Conservation (phyloP, 2,329 filamentous ascomycete genomes). For the Ascochyta viciae-villosae region DNA sequence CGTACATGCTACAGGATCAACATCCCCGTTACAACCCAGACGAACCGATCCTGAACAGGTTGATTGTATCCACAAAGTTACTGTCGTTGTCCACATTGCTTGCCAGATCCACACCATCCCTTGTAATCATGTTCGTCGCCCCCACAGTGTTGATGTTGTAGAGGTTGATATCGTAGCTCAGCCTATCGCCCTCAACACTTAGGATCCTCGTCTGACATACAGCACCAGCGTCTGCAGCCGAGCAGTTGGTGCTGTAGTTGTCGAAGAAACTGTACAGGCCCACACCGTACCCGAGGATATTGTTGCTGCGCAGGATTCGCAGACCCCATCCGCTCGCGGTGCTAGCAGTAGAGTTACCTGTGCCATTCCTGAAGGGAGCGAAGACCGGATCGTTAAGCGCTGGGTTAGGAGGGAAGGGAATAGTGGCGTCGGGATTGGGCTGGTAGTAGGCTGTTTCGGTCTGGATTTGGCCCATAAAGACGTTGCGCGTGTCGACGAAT, state of each 20-base stretch:
- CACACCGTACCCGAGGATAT: slow-evolving; percentile 67
- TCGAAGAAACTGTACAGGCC: slow-evolving; percentile 74
- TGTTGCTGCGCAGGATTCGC: slow-evolving; percentile 63
- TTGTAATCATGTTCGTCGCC: slow-evolving; percentile 54
- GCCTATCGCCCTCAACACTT: slow-evolving; percentile 52
- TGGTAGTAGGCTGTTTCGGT: slow-evolving; percentile 89
- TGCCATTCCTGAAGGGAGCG: slow-evolving; percentile 58
- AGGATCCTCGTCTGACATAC: slow-evolving; percentile 60
- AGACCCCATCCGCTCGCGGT: slow-evolving; percentile 67
- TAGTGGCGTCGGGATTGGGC: slow-evolving; percentile 75
- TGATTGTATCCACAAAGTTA: slow-evolving; percentile 50
- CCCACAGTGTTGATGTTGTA: slow-evolving; percentile 60
- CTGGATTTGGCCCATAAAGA: slow-evolving; percentile 86
- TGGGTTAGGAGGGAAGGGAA: slow-evolving; percentile 67
- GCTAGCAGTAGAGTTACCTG: slow-evolving; percentile 24
- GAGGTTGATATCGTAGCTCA: slow-evolving; percentile 45
- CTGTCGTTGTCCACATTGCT: slow-evolving; percentile 56
- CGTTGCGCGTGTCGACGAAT: slow-evolving; percentile 75
- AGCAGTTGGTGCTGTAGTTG: slow-evolving; percentile 61
- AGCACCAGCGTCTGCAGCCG: slow-evolving; percentile 32
- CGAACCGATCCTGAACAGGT: slow-evolving; percentile 36
- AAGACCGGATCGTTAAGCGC: slow-evolving; percentile 75
- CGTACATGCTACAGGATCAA: too few species aligned
- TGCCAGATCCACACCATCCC: slow-evolving; percentile 54
- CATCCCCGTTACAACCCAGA: slow-evolving; percentile 10